Evolutionary conservation across 2,329 filamentous ascomycete species (phyloP).

Genomic region (Fusarium sp.): DNA sequence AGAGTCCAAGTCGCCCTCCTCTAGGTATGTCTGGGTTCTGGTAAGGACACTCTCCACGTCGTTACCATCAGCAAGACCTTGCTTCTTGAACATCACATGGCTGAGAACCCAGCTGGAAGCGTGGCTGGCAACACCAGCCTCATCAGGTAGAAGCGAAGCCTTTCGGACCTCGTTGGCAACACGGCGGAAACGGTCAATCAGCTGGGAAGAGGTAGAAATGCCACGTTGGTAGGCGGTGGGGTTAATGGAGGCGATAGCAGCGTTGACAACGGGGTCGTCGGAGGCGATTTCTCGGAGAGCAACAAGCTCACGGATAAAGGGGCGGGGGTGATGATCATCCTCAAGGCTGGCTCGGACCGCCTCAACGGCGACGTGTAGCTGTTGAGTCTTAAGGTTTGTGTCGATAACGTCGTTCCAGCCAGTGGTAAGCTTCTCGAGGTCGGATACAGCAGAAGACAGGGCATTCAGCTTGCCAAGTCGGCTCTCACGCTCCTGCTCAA

Average conservation of each 20-base stretch:
- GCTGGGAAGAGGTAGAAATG: conserved; percentile 83
- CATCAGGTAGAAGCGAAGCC: conserved; percentile 89
- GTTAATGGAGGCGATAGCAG: conserved; percentile 96
- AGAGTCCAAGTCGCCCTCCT: conserved; percentile 92
- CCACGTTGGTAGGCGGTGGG: conserved; percentile 93
- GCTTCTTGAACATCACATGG: conserved; percentile 97
- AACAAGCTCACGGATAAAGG: conserved; percentile 92
- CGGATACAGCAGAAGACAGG: conserved; percentile 80
- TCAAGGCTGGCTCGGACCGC: conserved; percentile 88
- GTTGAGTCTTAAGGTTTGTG: conserved; percentile 90
- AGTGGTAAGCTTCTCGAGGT: conserved; percentile 87
- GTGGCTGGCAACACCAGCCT: conserved; percentile 94
- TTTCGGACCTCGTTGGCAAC: conserved; percentile 95
- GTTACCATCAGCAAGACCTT: conserved; percentile 82
- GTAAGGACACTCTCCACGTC: conserved; percentile 96
- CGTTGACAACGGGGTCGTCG: conserved; percentile 87
- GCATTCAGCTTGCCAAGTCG: conserved; percentile 88
- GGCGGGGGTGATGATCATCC: conserved; percentile 76
- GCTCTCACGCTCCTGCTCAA: conserved; percentile 89
- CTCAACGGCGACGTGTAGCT: conserved; percentile 95
- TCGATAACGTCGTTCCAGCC: conserved; percentile 95
- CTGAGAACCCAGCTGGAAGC: conserved; percentile 90
- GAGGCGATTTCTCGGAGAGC: conserved; percentile 92
- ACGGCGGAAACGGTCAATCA: conserved; percentile 95
- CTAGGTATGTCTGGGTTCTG: conserved; percentile 87